Evolutionary conservation across 1,284 basidiomycete genomes (phyloP), one percentile per base, ranked within the genome.

Genomic region (Pseudozyma tsukubaensis): DNA sequence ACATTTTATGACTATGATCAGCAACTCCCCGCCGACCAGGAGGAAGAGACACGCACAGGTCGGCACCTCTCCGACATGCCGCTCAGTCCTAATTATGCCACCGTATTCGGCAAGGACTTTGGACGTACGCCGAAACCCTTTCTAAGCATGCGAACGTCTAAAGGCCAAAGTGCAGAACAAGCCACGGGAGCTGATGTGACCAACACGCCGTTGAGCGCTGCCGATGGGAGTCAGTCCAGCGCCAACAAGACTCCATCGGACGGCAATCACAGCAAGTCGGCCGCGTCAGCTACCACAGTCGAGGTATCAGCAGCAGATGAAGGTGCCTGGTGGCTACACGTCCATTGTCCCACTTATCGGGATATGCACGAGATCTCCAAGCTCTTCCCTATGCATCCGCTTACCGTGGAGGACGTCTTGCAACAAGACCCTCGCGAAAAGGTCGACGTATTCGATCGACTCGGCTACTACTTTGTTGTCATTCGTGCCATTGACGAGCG

Each of bases 381-480:
- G 88, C 92, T 94, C 18, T 88, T 97, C 29, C 92, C 93, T 55
- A 88, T 98, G 2, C 95, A 98, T 85, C 95, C 95, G 0, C 87
- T 97, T 19, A 97, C 95, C 0, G 88, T 97, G 14, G 95, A 98
- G 85, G 95, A 98, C 86, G 94, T 97, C 37, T 86, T 98, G n/a
- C 93, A 94, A 72, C 91, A 93, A 85, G 94, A 98, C 72, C 91
- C 93, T 18, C 89, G 94, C 37, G 95, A 97, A 85, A 98, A 98
- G 85, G 86, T 97, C 14, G 95, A 97, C 80, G 86, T 91, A 4
- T 97, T 96, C 83, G 90, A 92, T 7, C 90, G 89, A 67, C 88
- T 97, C 9, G 94, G 94, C 0, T 98, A 98, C 85, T 94, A 97
- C 84, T 94, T 98, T 80, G 88, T 97, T 60, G 92, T 92, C 10